phyloP scores from a whole-genome alignment of 2,329 filamentous ascomycete species.

The Akanthomyces muscarius region DNA sequence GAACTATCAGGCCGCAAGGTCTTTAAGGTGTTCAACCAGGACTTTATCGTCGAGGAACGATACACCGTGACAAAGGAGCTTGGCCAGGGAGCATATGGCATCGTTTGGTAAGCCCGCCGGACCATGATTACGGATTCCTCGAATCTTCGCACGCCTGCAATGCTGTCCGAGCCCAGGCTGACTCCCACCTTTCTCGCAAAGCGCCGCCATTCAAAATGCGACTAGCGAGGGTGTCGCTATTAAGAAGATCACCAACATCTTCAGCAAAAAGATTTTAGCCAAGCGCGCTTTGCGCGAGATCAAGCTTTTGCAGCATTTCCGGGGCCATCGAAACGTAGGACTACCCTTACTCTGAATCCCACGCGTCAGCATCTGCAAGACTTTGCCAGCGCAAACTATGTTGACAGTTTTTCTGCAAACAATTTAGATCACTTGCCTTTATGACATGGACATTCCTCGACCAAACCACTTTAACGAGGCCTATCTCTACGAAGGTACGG shows the following conservation, averaged over 20 bases:
- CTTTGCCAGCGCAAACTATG: neutral
- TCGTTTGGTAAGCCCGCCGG: constrained; percentile 1
- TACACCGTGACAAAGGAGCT: constrained; percentile 99
- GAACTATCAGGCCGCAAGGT: constrained; percentile 65
- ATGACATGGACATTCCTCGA: constrained; percentile 98
- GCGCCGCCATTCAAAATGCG: constrained; percentile 85
- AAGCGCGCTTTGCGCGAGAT: constrained; percentile 97
- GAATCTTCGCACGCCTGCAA: neutral
- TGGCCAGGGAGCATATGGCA: constrained; percentile 96
- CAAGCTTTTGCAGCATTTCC: constrained; percentile 96
- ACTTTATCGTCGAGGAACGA: constrained; percentile 95
- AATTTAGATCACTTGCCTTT: constrained; percentile 88
- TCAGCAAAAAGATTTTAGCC: constrained; percentile 98
- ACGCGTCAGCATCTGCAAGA: neutral
- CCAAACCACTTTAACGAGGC: constrained; percentile 99
- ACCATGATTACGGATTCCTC: constrained; percentile 14
- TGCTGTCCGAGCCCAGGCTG: neutral
- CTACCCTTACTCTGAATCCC: neutral
- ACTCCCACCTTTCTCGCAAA: constrained; percentile 32
- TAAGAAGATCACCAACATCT: constrained; percentile 99
- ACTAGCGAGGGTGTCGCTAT: constrained; percentile 92
- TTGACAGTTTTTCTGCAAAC: constrained; percentile 33
- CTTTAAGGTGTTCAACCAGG: constrained; percentile 99
- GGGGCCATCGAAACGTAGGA: constrained; percentile 78
- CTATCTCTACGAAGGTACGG: constrained; percentile 91